Evolutionary conservation across 2,329 filamentous ascomycete genomes (phyloP).

Genomic region (Colletotrichum brevisporum): DNA sequence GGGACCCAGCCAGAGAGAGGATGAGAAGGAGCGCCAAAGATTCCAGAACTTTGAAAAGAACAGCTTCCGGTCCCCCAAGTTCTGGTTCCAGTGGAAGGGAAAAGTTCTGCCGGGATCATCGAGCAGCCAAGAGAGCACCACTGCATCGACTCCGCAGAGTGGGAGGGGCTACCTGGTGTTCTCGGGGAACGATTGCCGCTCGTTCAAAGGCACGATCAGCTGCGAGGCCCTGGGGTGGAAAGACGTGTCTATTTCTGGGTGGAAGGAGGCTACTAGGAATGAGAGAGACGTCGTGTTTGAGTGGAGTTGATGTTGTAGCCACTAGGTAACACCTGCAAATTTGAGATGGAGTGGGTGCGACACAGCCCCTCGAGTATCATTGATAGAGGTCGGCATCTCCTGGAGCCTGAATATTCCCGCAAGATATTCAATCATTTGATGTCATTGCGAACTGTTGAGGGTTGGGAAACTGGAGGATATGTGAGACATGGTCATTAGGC

Average conservation of each 20-base stretch:
- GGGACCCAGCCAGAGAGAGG: background rate
- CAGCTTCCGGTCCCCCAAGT: slow-evolving; percentile 35
- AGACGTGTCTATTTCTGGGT: slow-evolving; percentile 24
- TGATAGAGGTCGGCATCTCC: background rate
- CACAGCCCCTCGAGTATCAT: background rate
- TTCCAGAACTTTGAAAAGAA: slow-evolving; percentile 34
- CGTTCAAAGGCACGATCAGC: slow-evolving; percentile 29
- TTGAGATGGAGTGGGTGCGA: no score
- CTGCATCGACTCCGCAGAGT: background rate
- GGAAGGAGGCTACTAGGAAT: slow-evolving; percentile 31
- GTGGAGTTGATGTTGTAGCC: background rate
- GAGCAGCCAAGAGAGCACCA: background rate
- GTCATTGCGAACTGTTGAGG: no score
- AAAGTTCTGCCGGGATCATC: background rate
- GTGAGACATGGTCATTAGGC: no score
- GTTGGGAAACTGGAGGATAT: no score
- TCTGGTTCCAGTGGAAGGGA: slow-evolving; percentile 37
- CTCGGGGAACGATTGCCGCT: slow-evolving; percentile 30
- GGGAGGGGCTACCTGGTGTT: slow-evolving; percentile 34
- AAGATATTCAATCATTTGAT: no score
- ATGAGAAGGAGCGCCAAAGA: background rate
- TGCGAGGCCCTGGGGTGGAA: slow-evolving; percentile 20
- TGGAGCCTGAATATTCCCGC: no score
- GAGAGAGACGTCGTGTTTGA: slow-evolving; percentile 29
- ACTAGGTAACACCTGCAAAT: no score